Conservation (phyloP, 495 filamentous ascomycete genomes). For the Letharia columbiana region DNA sequence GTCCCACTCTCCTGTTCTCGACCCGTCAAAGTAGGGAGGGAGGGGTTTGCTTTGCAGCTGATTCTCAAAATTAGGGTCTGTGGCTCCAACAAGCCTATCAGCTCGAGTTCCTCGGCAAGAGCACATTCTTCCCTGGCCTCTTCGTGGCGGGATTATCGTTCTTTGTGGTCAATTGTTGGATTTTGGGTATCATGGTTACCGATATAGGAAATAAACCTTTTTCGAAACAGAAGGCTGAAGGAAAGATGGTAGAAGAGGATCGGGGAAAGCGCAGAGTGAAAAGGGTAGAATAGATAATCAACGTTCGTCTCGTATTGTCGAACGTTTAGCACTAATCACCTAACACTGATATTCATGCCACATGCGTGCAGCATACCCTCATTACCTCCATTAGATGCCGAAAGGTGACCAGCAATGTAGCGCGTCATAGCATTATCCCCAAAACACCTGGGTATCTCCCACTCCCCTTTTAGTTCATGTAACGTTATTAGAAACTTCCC, state of each 20-base stretch:
- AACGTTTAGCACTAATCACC: neutral
- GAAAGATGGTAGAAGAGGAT: neutral
- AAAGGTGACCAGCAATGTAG: neutral
- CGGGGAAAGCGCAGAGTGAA: neutral
- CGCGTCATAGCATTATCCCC: neutral
- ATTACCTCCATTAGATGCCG: neutral
- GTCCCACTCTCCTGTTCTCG: neutral
- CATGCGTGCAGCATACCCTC: neutral
- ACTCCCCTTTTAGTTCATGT: neutral
- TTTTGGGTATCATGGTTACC: conserved; percentile 65
- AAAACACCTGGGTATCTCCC: conserved; percentile 13
- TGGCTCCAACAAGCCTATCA: conserved; percentile 88
- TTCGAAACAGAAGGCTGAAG: neutral
- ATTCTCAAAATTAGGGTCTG: conserved; percentile 41
- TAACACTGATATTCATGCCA: neutral
- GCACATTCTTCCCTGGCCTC: conserved; percentile 76
- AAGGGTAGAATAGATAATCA: neutral
- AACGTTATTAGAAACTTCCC: neutral
- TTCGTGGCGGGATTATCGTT: conserved; percentile 68
- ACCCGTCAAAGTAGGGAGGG: neutral
- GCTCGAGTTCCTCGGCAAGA: conserved; percentile 81
- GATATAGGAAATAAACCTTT: conserved; percentile 45
- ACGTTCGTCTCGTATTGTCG: neutral
- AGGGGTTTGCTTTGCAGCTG: neutral
- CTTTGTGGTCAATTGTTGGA: conserved; percentile 79